Base-by-base conservation (phyloP, 116 monocot genomes). In the Trichopus zeylanicus region DNA sequence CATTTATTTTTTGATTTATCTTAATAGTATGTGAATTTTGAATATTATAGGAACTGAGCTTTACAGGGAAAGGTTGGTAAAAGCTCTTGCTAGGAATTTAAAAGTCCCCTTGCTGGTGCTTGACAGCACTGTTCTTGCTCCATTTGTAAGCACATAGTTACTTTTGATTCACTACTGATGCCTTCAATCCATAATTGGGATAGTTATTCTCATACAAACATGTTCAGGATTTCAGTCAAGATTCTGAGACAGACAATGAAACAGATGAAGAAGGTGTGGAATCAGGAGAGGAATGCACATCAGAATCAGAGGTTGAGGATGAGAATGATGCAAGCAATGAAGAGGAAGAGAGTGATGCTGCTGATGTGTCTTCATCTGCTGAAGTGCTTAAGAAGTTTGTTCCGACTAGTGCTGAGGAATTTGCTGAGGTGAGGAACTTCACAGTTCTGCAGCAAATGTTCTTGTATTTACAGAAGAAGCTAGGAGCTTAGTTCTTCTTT, bases 291-390 rank as follows among this genome's bases (percentile, higher is more conserved):
- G 92, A 82, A 56, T 78, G 60, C 31, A 60, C 84, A 30, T 68
- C 81, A 53, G 75, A 71, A 21, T 86, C 83, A n/a, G 97, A 95
- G 32, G 64, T 26, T 39, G 95, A 90, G 51, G 84, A 77, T 42
- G 84, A 81, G 37, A 69, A 73, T 56, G 73, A 75, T 33, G 65
- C 59, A 32, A 78, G 77, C 64, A 84, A 85, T 71, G 88, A 79
- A 61, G 93, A 76, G 60, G 85, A 89, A 60, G 95, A 81, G 56
- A 93, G 82, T 60, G 83, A 82, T 67, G 94, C 82, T 34, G n/a
- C n/a, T n/a, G n/a, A 78, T 63, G 59, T 67, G 13, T 68, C 59
- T 22, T 54, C 59, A 67, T 55, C 91, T 53, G 55, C 70, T 28
- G 79, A 77, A 70, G 79, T 74, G 23, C 70, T 91, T 24, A 89